Conservation (phyloP, 2,329 filamentous ascomycete genomes). For the Pseudogymnoascus destructans region DNA sequence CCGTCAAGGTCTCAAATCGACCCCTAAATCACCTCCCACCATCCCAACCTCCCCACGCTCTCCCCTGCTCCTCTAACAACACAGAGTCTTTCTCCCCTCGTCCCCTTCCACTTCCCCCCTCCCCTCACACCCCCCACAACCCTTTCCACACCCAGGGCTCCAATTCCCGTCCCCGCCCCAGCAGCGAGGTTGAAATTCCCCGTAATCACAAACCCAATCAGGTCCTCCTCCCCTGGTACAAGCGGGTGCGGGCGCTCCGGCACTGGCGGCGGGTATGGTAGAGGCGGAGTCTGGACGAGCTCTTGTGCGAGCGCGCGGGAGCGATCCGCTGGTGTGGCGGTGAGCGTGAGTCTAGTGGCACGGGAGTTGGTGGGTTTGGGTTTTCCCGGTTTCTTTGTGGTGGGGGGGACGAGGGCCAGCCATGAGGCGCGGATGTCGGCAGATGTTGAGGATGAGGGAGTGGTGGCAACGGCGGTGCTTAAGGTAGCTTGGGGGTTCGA, state of each 20-base stretch:
- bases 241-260: slow-evolving; percentile 40
- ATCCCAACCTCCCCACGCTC: slow-evolving; percentile 62
- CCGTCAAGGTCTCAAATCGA: not conserved
- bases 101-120: slow-evolving; percentile 16
- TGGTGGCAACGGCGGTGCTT: slow-evolving; percentile 27
- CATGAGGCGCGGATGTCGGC: slow-evolving; percentile 52
- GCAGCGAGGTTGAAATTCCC: slow-evolving; percentile 70
- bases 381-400: slow-evolving; percentile 19
- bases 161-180: slow-evolving; percentile 65
- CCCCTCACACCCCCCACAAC: slow-evolving; percentile 33
- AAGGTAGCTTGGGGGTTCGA: slow-evolving; percentile 36
- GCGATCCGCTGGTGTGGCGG: slow-evolving; percentile 25
- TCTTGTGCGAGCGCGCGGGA: slow-evolving; percentile 35
- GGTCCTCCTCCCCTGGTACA: slow-evolving; percentile 60
- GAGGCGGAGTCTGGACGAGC: slow-evolving; percentile 33
- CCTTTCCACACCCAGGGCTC: slow-evolving; percentile 49
- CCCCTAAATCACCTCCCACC: slow-evolving; percentile 53
- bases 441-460: slow-evolving; percentile 23
- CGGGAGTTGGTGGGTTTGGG: slow-evolving; percentile 16
- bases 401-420: slow-evolving; percentile 43
- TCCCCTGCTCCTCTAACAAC: slow-evolving; percentile 74
- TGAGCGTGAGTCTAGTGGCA: slow-evolving; percentile 18
- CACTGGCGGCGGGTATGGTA: slow-evolving; percentile 27
- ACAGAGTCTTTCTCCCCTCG: slow-evolving; percentile 45
- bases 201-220: slow-evolving; percentile 83